A percentile compares a stretch with the other conserved stretches of the same genome.
phyloP scores from a whole-genome alignment of 1,139 yeast genomes.

The Pichia sp. region DNA sequence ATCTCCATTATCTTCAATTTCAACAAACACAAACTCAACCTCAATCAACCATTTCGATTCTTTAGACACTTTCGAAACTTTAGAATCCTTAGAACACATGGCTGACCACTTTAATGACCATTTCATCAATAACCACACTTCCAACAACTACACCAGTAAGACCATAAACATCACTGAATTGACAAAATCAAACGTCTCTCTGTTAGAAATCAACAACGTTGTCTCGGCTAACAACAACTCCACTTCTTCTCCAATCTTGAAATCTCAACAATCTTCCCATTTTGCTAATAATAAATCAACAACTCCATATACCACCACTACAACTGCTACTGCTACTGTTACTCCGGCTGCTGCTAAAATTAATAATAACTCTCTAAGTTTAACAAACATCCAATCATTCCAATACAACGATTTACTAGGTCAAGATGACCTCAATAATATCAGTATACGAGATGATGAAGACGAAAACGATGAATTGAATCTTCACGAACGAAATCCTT shows the following conservation, averaged over 20 bases:
- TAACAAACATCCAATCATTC: background rate
- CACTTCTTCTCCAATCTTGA: conserved; percentile 24
- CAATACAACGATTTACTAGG: too few species aligned
- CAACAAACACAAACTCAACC: background rate
- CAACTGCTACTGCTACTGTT: too few species aligned
- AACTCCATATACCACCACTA: too few species aligned
- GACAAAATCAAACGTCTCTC: conserved; percentile 13
- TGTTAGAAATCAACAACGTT: background rate
- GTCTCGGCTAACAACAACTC: too few species aligned
- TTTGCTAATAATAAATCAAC: too few species aligned
- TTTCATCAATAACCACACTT: too few species aligned
- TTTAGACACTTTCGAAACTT: background rate
- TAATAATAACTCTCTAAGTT: background rate
- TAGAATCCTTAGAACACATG: background rate
- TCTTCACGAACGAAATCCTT: too few species aligned
- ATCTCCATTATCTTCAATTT: conserved; percentile 4
- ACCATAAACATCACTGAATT: conserved; percentile 24
- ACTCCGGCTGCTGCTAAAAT: too few species aligned
- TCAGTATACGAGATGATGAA: too few species aligned
- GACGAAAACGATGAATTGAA: too few species aligned
- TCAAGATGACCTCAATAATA: too few species aligned
- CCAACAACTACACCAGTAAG: background rate
- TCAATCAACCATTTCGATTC: background rate
- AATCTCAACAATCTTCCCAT: conserved; percentile 18
- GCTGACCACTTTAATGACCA: too few species aligned